Evolutionary conservation across 2,329 filamentous ascomycete species (phyloP).

Genomic region (Exophiala phaeomuriformis): DNA sequence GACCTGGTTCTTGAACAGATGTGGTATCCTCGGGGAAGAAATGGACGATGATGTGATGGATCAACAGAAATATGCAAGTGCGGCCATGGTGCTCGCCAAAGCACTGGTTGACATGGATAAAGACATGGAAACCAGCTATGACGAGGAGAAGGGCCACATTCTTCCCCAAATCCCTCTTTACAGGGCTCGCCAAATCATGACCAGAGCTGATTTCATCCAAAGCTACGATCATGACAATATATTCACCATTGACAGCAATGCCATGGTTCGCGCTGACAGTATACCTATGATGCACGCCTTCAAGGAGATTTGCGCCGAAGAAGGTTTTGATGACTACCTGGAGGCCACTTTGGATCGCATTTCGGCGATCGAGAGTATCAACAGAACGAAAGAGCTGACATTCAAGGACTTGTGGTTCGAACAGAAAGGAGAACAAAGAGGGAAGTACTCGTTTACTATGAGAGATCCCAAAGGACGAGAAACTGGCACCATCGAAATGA

Average conservation of each 20-base stretch:
- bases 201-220: constrained; percentile 87
- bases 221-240: constrained; percentile 89
- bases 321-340: constrained; percentile 74
- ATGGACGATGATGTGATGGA: constrained; percentile 99
- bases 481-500: constrained; percentile 39
- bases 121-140: constrained; percentile 58
- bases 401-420: constrained; percentile 87
- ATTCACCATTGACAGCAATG: constrained; percentile 83
- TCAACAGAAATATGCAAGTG: constrained; percentile 90
- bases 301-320: constrained; percentile 66
- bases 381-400: constrained; percentile 86
- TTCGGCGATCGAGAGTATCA: constrained; percentile 83
- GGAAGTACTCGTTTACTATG: constrained; percentile 63
- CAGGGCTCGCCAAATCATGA: constrained; percentile 86
- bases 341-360: constrained; percentile 80
- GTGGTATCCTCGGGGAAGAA: constrained; percentile 65
- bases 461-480: constrained; percentile 42
- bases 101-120: constrained; percentile 79
- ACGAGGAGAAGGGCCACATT: constrained; percentile 60
- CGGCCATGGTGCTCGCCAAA: constrained; percentile 86
- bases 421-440: constrained; percentile 34
- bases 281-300: constrained; percentile 97
- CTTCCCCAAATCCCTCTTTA: constrained; percentile 76
- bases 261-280: constrained; percentile 82
- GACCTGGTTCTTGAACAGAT: constrained; percentile 72